Evolutionary conservation across 768 basidiomycete genomes (phyloP).

Genomic region (Suillus americanus): DNA sequence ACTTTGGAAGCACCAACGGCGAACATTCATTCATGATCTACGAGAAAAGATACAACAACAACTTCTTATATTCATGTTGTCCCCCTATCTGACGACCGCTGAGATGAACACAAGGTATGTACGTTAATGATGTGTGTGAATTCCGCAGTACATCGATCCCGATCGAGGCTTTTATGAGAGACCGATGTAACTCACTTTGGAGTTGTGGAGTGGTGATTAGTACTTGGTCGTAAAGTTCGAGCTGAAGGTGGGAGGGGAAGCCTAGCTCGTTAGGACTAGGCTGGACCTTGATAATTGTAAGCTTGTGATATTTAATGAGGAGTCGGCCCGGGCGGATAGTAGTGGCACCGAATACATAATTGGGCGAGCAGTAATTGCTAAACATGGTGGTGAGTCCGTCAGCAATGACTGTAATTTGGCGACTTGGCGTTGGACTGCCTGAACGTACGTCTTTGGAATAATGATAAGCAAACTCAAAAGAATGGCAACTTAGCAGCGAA

Average conservation of each 20-base stretch:
- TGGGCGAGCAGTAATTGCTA: not conserved
- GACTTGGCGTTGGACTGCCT: not conserved
- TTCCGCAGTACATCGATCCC: not conserved
- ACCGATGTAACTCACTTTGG: not conserved
- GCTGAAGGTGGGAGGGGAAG: not conserved
- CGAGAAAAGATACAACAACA: not conserved
- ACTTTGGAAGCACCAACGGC: not conserved
- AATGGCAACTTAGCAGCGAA: not conserved
- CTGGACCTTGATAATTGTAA: not conserved
- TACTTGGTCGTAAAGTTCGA: not conserved
- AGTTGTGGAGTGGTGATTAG: not conserved
- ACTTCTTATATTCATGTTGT: not conserved
- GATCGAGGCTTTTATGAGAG: not conserved
- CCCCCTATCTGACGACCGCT: not conserved
- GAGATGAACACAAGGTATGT: not conserved
- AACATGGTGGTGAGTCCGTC: not conserved
- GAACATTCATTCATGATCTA: not conserved
- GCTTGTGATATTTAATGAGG: not conserved
- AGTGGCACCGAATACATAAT: not conserved
- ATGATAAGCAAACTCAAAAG: not conserved
- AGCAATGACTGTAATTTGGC: not conserved
- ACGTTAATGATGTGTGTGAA: not conserved
- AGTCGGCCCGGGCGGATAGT: not conserved
- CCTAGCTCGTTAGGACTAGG: not conserved
- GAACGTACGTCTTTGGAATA: not conserved